Evolutionary conservation across 495 filamentous ascomycete species (phyloP).

Genomic region (Aeminium ludgeri): DNA sequence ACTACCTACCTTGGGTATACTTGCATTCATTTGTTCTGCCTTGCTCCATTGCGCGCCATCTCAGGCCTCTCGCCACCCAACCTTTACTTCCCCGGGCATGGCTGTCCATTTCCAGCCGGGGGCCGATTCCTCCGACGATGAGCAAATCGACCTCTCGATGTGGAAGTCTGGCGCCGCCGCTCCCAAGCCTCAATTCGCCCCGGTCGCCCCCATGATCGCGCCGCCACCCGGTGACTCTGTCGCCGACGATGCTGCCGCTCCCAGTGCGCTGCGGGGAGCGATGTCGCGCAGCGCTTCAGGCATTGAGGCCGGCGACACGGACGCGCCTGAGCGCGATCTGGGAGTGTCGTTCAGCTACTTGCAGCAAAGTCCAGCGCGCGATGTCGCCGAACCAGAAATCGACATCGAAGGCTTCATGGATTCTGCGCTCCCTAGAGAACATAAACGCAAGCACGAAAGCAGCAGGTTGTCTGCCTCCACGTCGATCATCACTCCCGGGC

Average conservation of each 20-base stretch:
- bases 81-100: not conserved
- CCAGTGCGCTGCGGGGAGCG: not conserved
- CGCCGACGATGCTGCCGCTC: slow-evolving; percentile 1
- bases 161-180: slow-evolving; percentile 2
- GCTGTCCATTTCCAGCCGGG: slow-evolving; percentile 9
- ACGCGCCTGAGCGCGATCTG: too few species aligned
- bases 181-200: not conserved
- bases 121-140: slow-evolving; percentile 8
- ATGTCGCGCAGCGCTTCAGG: not conserved
- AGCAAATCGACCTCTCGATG: slow-evolving; percentile 4
- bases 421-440: too few species aligned
- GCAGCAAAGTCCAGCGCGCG: too few species aligned
- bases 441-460: too few species aligned
- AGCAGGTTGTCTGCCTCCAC: not conserved
- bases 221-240: not conserved
- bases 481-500: slow-evolving; percentile 1
- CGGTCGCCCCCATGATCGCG: slow-evolving; percentile 2
- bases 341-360: too few species aligned
- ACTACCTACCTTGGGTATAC: too few species aligned
- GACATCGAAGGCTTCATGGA: too few species aligned
- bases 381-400: too few species aligned
- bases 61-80: too few species aligned
- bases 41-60: too few species aligned
- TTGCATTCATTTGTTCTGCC: too few species aligned
- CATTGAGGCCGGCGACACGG: too few species aligned